These are phyloP conservation scores for Xylariomycetidae sp. DNA, from an alignment of 2,329 filamentous ascomycete species.

Conservation along the genomic window DNA sequence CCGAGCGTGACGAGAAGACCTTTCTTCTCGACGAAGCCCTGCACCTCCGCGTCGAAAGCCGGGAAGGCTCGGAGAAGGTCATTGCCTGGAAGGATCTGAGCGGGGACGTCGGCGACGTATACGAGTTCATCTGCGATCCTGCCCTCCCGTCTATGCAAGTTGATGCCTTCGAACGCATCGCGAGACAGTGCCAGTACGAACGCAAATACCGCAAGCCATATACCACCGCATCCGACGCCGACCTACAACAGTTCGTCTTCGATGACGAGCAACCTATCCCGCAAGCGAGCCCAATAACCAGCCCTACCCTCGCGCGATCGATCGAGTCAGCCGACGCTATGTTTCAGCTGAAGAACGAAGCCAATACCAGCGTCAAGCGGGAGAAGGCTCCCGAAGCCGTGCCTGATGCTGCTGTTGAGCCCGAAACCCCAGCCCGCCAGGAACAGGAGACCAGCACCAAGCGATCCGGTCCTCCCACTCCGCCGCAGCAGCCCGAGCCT, in stretches of 20 bases:
- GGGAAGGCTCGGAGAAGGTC: conserved; percentile 75
- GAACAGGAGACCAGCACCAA: conserved; percentile 26
- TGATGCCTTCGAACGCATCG: conserved; percentile 72
- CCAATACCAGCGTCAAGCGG: conserved; percentile 43
- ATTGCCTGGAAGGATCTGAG: conserved; percentile 94
- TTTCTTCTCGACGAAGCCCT: conserved; percentile 92
- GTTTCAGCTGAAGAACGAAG: conserved; percentile 40
- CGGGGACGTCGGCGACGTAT: conserved; percentile 90
- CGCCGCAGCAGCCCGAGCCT: conserved; percentile 62
- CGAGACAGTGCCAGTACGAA: conserved; percentile 95
- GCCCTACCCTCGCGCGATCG: conserved; percentile 48
- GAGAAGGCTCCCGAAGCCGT: conserved; percentile 18
- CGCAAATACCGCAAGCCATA: conserved; percentile 81
- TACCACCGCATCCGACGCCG: conserved; percentile 72
- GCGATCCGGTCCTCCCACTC: conserved; percentile 37
- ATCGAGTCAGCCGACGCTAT: conserved; percentile 55
- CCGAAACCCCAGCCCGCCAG: conserved; percentile 17
- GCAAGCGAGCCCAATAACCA: conserved; percentile 56
- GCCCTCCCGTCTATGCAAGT: conserved; percentile 65
- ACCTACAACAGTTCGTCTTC: conserved; percentile 81
- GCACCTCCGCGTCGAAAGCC: conserved; percentile 77
- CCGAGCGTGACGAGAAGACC: conserved; percentile 92
- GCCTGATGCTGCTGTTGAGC: conserved; percentile 24
- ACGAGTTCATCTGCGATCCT: conserved; percentile 90
- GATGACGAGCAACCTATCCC: conserved; percentile 57